phyloP scores from a whole-genome alignment of 352 stramenopile species.

The Globisporangium okanoganense region DNA sequence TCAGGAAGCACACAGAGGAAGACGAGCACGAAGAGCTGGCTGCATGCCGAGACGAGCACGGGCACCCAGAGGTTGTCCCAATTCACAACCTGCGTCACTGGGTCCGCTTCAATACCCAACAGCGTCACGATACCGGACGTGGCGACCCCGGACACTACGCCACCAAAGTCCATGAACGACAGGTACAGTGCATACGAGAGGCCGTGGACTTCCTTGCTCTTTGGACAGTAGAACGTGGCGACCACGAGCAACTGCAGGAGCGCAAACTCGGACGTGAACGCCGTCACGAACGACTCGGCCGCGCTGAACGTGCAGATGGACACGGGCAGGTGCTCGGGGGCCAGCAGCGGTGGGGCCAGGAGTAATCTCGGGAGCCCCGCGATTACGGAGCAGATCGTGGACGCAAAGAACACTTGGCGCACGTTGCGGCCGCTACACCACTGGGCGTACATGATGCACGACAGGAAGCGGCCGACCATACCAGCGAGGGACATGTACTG shows the following conservation, averaged over 20 bases:
- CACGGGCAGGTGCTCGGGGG: slow-evolving; percentile 33
- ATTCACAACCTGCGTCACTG: slow-evolving; percentile 46
- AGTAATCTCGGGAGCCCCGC: slow-evolving; percentile 63
- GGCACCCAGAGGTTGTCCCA: slow-evolving; percentile 62
- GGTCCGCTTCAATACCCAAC: slow-evolving; percentile 58
- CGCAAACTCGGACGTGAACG: slow-evolving; percentile 79
- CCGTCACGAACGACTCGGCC: slow-evolving; percentile 68
- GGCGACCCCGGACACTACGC: slow-evolving; percentile 62
- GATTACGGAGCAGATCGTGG: slow-evolving; percentile 58
- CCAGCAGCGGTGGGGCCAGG: slow-evolving; percentile 46
- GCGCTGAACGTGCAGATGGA: slow-evolving; percentile 68
- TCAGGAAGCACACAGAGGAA: slow-evolving; percentile 71
- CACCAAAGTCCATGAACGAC: slow-evolving; percentile 85
- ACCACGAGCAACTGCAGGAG: slow-evolving; percentile 78
- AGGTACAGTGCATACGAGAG: slow-evolving; percentile 80
- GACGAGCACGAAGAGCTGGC: slow-evolving; percentile 62
- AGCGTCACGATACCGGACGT: slow-evolving; percentile 47
- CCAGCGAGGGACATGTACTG: slow-evolving; percentile 68
- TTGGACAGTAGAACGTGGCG: slow-evolving; percentile 77
- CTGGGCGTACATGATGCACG: slow-evolving; percentile 71
- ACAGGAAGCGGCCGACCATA: slow-evolving; percentile 68
- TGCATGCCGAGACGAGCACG: slow-evolving; percentile 47
- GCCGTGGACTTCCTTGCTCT: slow-evolving; percentile 48
- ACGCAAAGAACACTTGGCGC: slow-evolving; percentile 69
- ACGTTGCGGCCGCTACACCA: slow-evolving; percentile 62